phyloP scores from a whole-genome alignment of 208 protist species.

The Wallacemonas collosoma region DNA sequence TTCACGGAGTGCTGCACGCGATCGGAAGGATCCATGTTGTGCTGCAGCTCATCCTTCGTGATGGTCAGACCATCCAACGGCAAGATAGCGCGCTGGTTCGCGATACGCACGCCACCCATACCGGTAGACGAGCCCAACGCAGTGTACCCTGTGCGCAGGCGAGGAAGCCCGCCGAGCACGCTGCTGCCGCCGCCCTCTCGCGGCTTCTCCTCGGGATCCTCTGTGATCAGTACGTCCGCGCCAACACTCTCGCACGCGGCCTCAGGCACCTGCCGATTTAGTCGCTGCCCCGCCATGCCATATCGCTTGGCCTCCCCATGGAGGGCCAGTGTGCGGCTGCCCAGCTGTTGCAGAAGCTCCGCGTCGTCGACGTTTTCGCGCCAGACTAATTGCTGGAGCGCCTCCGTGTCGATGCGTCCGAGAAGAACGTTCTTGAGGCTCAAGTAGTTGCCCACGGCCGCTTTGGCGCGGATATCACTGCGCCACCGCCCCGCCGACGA shows the following conservation, averaged over 20 bases:
- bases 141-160: slow-evolving; percentile 17
- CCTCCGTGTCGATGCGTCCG: slow-evolving; percentile 43
- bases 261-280: slow-evolving; percentile 20
- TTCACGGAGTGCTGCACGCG: slow-evolving; percentile 29
- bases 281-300: slow-evolving; percentile 24
- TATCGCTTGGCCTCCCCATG: slow-evolving; percentile 42
- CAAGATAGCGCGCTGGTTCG: slow-evolving; percentile 13
- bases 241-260: background rate
- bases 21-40: slow-evolving; percentile 39
- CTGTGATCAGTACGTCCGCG: slow-evolving; percentile 2
- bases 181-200: background rate
- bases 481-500: slow-evolving; percentile 75
- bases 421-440: slow-evolving; percentile 67
- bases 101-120: slow-evolving; percentile 13
- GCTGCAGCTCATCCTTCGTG: slow-evolving; percentile 35
- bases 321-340: slow-evolving; percentile 34
- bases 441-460: slow-evolving; percentile 78
- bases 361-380: slow-evolving; percentile 50
- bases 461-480: slow-evolving; percentile 73
- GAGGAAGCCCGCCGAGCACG: slow-evolving; percentile 24
- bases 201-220: background rate
- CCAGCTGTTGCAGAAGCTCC: slow-evolving; percentile 44
- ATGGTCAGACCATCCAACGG: slow-evolving; percentile 28
- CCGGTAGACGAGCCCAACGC: background rate
- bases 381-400: slow-evolving; percentile 51